phyloP scores from a whole-genome alignment of 1,139 yeast species.

The Scheffersomyces titani region DNA sequence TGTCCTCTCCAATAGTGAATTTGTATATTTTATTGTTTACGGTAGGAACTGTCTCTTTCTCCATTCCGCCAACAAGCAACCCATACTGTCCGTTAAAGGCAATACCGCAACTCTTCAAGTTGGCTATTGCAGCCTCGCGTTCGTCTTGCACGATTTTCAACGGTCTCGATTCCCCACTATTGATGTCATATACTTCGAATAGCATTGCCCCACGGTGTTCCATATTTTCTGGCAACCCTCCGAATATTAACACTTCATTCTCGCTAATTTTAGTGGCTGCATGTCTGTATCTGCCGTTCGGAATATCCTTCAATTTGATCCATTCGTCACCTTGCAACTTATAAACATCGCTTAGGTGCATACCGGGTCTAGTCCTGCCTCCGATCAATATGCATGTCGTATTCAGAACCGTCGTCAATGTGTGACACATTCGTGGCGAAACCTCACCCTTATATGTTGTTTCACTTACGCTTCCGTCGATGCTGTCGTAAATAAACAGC shows the following conservation, averaged over 20 bases:
- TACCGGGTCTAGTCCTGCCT: slow-evolving; percentile 67
- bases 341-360: slow-evolving; percentile 36
- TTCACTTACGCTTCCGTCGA: slow-evolving; percentile 1
- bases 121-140: slow-evolving; percentile 7
- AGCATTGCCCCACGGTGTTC: slow-evolving; percentile 6
- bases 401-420: slow-evolving; percentile 36
- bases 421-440: slow-evolving; percentile 63
- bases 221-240: slow-evolving; percentile 38
- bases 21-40: slow-evolving; percentile 36
- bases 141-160: slow-evolving; percentile 15
- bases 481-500: slow-evolving; percentile 16
- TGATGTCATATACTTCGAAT: slow-evolving; percentile 22
- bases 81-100: slow-evolving; percentile 41
- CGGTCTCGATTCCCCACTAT: slow-evolving; percentile 14
- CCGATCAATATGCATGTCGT: slow-evolving; percentile 52
- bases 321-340: slow-evolving; percentile 31
- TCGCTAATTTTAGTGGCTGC: slow-evolving; percentile 35
- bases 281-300: slow-evolving; percentile 57
- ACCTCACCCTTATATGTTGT: slow-evolving; percentile 6
- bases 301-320: slow-evolving; percentile 43
- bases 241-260: slow-evolving; percentile 49
- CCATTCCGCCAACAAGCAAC: slow-evolving; percentile 57
- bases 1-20: slow-evolving; percentile 24
- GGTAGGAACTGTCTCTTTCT: slow-evolving; percentile 27
- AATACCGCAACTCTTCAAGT: slow-evolving; percentile 33